Conservation (phyloP, 2,329 filamentous ascomycete genomes). For the Cytospora piceae region DNA sequence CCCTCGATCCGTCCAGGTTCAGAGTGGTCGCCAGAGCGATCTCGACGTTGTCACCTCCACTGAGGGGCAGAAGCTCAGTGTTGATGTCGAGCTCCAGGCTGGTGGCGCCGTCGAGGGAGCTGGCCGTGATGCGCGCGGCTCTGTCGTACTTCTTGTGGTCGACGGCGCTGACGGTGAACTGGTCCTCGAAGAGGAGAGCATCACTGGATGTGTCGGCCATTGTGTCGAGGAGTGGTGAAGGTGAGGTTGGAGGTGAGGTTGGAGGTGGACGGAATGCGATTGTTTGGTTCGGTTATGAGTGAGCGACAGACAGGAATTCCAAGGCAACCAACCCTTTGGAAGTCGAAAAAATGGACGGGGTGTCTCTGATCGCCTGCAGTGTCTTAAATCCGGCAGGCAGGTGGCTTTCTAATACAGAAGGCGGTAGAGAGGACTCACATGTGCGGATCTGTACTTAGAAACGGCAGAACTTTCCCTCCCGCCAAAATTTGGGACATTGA, state of each 20-base stretch:
- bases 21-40: slow-evolving; percentile 85
- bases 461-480: slow-evolving; percentile 15
- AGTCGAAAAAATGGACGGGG: not conserved
- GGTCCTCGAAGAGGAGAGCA: slow-evolving; percentile 91
- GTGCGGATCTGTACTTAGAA: not conserved
- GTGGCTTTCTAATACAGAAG: not conserved
- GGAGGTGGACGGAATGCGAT: not conserved
- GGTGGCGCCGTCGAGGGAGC: slow-evolving; percentile 71
- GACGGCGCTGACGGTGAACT: slow-evolving; percentile 78
- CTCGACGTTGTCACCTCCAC: slow-evolving; percentile 74
- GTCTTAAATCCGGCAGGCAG: not conserved
- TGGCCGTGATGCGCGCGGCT: slow-evolving; percentile 81
- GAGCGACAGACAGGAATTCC: not conserved
- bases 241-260: not conserved
- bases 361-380: not conserved
- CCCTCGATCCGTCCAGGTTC: slow-evolving; percentile 81
- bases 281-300: not conserved
- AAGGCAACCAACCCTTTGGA: not conserved
- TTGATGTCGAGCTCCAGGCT: slow-evolving; percentile 90
- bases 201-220: slow-evolving; percentile 70
- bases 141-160: slow-evolving; percentile 94
- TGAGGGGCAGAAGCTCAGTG: slow-evolving; percentile 83
- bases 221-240: slow-evolving; percentile 4
- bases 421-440: not conserved
- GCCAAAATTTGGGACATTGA: slow-evolving; percentile 22